A percentile compares a stretch with the other conserved stretches of the same genome.
phyloP scores from a whole-genome alignment of 2,329 filamentous ascomycete genomes.

The Neopestalotiopsis rosae region DNA sequence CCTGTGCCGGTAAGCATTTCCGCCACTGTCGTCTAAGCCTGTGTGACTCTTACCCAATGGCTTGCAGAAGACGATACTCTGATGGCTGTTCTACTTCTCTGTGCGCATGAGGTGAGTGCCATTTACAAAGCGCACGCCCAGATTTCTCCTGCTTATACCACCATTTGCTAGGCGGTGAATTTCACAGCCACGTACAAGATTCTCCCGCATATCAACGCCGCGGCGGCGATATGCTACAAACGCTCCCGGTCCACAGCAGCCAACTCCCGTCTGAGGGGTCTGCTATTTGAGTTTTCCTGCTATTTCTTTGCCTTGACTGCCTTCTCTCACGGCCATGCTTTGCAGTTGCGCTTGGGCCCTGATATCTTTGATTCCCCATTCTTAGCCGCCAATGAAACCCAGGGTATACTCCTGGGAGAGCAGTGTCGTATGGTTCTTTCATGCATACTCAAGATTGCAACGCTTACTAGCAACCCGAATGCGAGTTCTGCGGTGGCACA shows the following conservation, averaged over 20 bases:
- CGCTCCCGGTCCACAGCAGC: background rate
- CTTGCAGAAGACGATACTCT: background rate
- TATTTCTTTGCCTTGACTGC: slow-evolving; percentile 2
- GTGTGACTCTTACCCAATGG: background rate
- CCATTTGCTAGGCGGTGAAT: background rate
- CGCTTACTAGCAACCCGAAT: background rate
- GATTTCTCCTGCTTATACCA: background rate
- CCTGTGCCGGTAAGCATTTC: background rate
- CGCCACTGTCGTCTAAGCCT: background rate
- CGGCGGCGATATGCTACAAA: background rate
- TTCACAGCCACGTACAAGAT: background rate
- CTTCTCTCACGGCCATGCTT: background rate
- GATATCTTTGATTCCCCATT: background rate
- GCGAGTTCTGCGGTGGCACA: background rate
- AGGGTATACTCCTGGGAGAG: background rate
- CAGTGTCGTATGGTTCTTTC: background rate
- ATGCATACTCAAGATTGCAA: background rate
- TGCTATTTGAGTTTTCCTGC: background rate
- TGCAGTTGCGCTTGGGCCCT: background rate
- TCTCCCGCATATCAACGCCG: background rate
- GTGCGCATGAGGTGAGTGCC: background rate
- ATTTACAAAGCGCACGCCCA: background rate
- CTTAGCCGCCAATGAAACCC: background rate
- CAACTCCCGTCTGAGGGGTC: background rate
- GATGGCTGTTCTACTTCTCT: background rate